Percentiles rank a stretch among this genome's conserved stretches.
Conservation (phyloP, 768 basidiomycete species). For the Pholiota conissans region DNA sequence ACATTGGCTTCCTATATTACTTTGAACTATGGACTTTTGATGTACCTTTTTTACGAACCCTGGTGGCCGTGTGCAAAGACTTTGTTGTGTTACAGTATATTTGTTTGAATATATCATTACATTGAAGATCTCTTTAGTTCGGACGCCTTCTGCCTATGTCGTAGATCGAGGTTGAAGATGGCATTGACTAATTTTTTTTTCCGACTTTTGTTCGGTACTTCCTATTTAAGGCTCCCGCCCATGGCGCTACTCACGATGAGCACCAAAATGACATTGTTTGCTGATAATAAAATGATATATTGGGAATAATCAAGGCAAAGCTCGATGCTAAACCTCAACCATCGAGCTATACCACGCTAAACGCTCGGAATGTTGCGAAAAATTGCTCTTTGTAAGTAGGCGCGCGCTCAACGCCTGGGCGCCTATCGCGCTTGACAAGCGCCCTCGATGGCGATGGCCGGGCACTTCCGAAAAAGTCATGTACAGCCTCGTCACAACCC, state of each 20-base stretch:
- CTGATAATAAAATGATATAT: too few species aligned
- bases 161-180: too few species aligned
- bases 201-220: neutral
- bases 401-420: neutral
- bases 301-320: too few species aligned
- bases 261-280: too few species aligned
- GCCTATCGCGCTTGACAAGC: neutral
- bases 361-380: neutral
- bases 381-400: neutral
- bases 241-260: neutral
- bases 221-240: neutral
- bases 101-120: neutral
- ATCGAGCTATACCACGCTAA: neutral
- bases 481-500: slow-evolving; percentile 7
- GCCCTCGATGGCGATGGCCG: neutral
- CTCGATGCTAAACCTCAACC: too few species aligned
- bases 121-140: neutral
- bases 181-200: neutral
- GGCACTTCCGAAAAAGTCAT: neutral
- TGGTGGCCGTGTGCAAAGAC: neutral
- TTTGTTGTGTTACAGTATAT: neutral
- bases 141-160: too few species aligned
- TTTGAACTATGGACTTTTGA: neutral
- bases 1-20: neutral
- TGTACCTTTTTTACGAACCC: neutral